These are phyloP conservation scores for Pelargonium myrrhifolium DNA, from an alignment of 441 rosid genomes.

Conservation along the genomic window DNA sequence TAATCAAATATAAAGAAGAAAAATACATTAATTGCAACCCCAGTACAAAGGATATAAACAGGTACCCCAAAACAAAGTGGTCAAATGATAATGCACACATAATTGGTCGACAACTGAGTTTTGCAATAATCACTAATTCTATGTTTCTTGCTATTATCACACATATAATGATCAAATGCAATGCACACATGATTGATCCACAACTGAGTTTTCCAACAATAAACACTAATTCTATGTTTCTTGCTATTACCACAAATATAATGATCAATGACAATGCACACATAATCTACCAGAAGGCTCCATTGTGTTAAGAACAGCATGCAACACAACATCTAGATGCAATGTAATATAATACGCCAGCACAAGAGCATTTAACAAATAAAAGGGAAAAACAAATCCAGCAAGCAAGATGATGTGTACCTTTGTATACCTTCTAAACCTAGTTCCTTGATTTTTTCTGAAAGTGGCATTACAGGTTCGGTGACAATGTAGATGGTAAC, in stretches of 20 bases:
- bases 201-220: neutral
- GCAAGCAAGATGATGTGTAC: conserved; percentile 31
- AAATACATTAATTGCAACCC: neutral
- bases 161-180: neutral
- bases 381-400: conserved; percentile 10
- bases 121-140: neutral
- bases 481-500: conserved; percentile 87
- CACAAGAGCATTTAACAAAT: neutral
- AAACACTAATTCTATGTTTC: neutral
- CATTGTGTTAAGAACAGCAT: neutral
- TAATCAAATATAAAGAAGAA: neutral
- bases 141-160: neutral
- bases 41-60: neutral
- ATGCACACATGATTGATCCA: neutral
- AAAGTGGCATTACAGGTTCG: conserved; percentile 88
- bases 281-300: neutral
- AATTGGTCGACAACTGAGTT: neutral
- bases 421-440: conserved; percentile 86
- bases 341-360: neutral
- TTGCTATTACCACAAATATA: neutral
- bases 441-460: conserved; percentile 89
- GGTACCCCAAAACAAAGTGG: neutral
- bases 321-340: neutral
- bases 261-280: neutral
- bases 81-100: neutral